Conservation (phyloP, 169 alveolate genomes). For the Eimeria necatrix region DNA sequence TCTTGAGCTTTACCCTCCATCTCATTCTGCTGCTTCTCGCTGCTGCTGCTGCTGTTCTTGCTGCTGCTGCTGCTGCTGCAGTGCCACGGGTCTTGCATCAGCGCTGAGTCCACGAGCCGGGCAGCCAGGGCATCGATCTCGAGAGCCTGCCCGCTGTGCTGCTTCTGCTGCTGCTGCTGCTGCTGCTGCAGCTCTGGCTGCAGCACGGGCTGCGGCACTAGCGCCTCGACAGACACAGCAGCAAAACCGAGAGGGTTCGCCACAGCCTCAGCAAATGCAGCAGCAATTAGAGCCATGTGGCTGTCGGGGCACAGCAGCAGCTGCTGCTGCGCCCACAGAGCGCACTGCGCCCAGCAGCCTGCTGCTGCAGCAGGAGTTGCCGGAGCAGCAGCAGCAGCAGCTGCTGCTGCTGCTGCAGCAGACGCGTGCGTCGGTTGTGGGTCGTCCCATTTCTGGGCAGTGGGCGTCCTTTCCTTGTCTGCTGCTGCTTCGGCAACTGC, state of each 20-base stretch:
- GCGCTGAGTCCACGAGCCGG: conserved; percentile 4
- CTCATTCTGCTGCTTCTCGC: no score
- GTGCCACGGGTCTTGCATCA: neutral
- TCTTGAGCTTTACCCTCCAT: no score
- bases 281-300: neutral
- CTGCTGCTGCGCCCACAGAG: conserved; percentile 31
- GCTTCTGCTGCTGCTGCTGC: neutral
- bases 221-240: neutral
- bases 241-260: neutral
- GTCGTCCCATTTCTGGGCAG: no score
- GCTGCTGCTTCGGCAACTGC: no score
- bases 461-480: no score
- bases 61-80: neutral
- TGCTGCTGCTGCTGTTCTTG: no score
- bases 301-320: neutral
- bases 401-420: neutral
- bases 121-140: conserved; percentile 13
- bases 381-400: neutral
- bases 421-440: neutral
- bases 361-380: neutral
- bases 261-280: neutral
- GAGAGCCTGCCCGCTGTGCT: neutral
- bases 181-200: neutral
- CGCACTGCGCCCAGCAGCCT: neutral
- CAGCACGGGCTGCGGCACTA: neutral